Evolutionary conservation across 1,139 yeast species (phyloP), one percentile per base, ranked within the genome.

Genomic region (Taphrina confusa): DNA sequence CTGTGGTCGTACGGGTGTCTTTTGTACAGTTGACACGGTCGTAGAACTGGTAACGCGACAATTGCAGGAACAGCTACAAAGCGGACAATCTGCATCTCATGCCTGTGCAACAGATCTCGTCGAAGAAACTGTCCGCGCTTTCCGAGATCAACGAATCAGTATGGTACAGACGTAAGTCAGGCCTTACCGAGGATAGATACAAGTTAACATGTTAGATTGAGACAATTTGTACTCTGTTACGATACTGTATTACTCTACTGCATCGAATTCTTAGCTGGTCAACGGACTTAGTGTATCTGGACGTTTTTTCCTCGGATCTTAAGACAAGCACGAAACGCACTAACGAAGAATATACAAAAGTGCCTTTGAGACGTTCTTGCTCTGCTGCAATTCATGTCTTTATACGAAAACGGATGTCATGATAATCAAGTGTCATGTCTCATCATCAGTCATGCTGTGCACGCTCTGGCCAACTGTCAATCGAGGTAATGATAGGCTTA

Each of bases 1-100:
- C 0, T 88, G 96, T 72, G 96, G 96, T 1, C 80, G 96, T 66
- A 88, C 96, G 0, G 96, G 96, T 1, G 87, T 91, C 0, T 85
- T 87, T 65, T 84, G 90, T 62, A 79, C 94, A 0, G 78, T 87
- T 37, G 96, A 88, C 71, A 76, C 85, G 14, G 75, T 86, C 25
- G 69, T 84, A 36, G 82, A 80, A 63, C 71, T 81, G 9, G 68
- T 80, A 50, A 69, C 64, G 11, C 66, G 64, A 18, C 65, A 39
- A 46, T 18, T 30, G 25, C 30, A 39, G 20, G 27, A 31, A 18
- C 61, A 2, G 37, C 39, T 4, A 51, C n/a, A n/a, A n/a, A n/a
- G n/a, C n/a, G n/a, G n/a, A n/a, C n/a, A n/a, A n/a, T n/a, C n/a
- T n/a, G 58, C 22, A 11, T n/a, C 39, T 3, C 11, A 5, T n/a